phyloP scores from a whole-genome alignment of 202 grass and related monocot species.

The Elaeis oleifera region DNA sequence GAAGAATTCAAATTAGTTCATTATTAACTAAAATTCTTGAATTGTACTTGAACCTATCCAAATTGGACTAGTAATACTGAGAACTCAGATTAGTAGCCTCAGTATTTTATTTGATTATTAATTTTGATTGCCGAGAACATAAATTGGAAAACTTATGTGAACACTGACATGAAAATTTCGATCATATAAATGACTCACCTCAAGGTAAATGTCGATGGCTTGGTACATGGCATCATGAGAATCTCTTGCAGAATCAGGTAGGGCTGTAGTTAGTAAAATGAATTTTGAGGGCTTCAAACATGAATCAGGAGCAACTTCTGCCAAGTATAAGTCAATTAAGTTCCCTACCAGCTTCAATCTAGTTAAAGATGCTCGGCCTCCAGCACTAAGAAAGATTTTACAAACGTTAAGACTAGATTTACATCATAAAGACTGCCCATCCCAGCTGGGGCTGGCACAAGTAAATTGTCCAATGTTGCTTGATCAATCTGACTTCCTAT shows the following conservation, averaged over 20 bases:
- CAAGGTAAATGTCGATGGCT: slow-evolving; percentile 85
- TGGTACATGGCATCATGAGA: slow-evolving; percentile 76
- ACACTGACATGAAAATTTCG: no score
- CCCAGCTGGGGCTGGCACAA: slow-evolving; percentile 46
- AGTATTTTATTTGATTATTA: no score
- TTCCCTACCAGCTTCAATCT: slow-evolving; percentile 58
- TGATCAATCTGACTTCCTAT: slow-evolving; percentile 78
- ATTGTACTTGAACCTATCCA: no score
- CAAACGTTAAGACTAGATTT: slow-evolving; percentile 50
- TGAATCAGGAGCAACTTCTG: slow-evolving; percentile 78
- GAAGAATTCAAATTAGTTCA: no score
- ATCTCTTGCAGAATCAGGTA: slow-evolving; percentile 64
- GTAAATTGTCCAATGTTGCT: slow-evolving; percentile 78
- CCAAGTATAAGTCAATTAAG: slow-evolving; percentile 73
- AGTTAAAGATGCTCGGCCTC: slow-evolving; percentile 6
- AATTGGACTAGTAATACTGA: no score
- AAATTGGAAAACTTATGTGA: background rate
- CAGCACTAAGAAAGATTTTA: slow-evolving; percentile 39
- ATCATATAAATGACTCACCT: slow-evolving; percentile 28
- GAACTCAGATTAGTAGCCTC: no score
- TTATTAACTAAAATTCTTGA: no score
- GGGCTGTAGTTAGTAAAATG: slow-evolving; percentile 46
- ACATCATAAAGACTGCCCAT: slow-evolving; percentile 64
- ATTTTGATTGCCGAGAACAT: background rate
- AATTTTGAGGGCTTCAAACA: slow-evolving; percentile 60